Evolutionary conservation across 1,284 basidiomycete genomes (phyloP).

Genomic region (Pseudozyma sp.): DNA sequence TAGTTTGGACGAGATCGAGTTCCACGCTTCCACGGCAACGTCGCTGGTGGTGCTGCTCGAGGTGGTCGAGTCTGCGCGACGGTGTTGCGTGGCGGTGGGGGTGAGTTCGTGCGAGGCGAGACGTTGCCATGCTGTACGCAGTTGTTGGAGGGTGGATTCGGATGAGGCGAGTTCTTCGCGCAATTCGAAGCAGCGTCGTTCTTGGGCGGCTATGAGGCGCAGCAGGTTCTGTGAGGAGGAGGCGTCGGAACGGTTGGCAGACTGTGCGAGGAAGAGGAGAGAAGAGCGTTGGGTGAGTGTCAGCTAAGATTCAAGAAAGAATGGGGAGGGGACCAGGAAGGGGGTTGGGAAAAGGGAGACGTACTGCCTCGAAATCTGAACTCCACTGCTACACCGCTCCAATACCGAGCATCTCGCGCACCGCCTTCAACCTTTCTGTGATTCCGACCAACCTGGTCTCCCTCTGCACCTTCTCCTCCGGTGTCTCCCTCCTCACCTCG

Average conservation of each 20-base stretch:
- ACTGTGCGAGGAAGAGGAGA: too few species aligned
- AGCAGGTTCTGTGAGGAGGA: conserved; percentile 50
- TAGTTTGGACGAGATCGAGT: conserved; percentile 18
- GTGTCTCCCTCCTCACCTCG: conserved; percentile 17
- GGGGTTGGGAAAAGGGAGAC: conserved; percentile 2
- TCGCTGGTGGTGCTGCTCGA: conserved; percentile 12
- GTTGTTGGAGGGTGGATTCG: conserved; percentile 22
- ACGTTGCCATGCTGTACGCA: conserved; percentile 33
- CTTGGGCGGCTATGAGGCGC: conserved; percentile 67
- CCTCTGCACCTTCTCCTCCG: conserved; percentile 7
- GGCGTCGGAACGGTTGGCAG: not conserved
- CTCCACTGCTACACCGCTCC: conserved; percentile 5
- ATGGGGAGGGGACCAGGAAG: not conserved
- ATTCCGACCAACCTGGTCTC: conserved; percentile 9
- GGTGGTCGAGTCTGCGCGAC: conserved; percentile 11
- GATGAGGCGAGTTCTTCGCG: conserved; percentile 54
- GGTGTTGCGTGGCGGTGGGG: conserved; percentile 7
- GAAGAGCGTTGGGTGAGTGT: too few species aligned
- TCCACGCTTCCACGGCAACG: conserved; percentile 41
- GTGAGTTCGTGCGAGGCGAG: conserved; percentile 18
- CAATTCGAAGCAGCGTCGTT: conserved; percentile 67
- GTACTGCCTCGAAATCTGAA: conserved; percentile 8
- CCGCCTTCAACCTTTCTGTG: conserved; percentile 11
- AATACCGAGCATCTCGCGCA: conserved; percentile 16
- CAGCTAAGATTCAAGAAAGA: conserved; percentile 1